Evolutionary conservation across 2,329 filamentous ascomycete genomes (phyloP).

Genomic region (Ascochyta rabiei): DNA sequence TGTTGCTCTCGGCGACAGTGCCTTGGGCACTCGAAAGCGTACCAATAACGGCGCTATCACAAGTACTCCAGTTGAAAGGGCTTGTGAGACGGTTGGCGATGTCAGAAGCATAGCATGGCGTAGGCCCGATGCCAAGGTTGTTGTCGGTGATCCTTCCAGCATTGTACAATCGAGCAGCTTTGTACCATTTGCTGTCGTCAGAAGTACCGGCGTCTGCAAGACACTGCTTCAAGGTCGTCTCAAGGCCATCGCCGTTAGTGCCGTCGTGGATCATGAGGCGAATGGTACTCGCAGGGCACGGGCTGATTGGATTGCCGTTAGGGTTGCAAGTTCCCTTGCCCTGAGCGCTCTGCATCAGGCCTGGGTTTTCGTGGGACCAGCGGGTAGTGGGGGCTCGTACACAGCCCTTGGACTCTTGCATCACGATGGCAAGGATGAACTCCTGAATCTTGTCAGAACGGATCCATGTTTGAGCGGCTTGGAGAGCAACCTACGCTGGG

Average conservation of each 20-base stretch:
- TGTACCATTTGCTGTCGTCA: constrained; percentile 53
- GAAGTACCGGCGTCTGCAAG: constrained; percentile 37
- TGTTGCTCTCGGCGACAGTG: neutral
- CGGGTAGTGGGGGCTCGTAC: constrained; percentile 53
- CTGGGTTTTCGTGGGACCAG: constrained; percentile 52
- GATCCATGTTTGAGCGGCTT: constrained; percentile 16
- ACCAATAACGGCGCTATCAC: constrained; percentile 18
- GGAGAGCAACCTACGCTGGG: constrained; percentile 50
- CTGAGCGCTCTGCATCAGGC: constrained; percentile 54
- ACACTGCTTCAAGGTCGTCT: constrained; percentile 52
- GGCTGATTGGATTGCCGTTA: constrained; percentile 47
- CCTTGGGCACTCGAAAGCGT: constrained; percentile 7
- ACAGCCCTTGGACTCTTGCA: constrained; percentile 57
- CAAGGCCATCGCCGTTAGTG: constrained; percentile 48
- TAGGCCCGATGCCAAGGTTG: constrained; percentile 51
- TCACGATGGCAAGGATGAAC: constrained; percentile 53
- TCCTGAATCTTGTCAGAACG: constrained; percentile 24
- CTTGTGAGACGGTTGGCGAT: constrained; percentile 57
- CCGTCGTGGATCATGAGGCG: constrained; percentile 54
- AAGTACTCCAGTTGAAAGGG: constrained; percentile 25
- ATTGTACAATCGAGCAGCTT: constrained; percentile 58
- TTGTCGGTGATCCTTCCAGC: constrained; percentile 48
- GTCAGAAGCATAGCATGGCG: constrained; percentile 59
- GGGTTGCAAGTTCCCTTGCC: constrained; percentile 38
- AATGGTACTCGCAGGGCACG: constrained; percentile 50